These are phyloP conservation scores for Noccaea caerulescens DNA, from an alignment of 345 rosid genomes.

Conservation along the genomic window DNA sequence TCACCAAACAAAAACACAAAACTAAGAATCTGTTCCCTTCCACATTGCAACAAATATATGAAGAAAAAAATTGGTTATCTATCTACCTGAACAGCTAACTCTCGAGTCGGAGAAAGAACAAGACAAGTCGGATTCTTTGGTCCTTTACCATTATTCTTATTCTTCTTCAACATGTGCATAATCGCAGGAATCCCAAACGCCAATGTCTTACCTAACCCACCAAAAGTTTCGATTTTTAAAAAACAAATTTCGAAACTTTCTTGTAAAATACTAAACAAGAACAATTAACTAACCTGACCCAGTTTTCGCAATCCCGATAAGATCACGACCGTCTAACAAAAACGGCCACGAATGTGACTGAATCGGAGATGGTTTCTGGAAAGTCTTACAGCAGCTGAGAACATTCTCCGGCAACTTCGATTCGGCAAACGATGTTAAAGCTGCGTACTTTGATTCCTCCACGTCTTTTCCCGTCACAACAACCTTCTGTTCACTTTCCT, in stretches of 20 bases:
- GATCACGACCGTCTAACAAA: conserved; percentile 85
- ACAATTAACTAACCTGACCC: conserved; percentile 74
- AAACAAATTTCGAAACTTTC: not conserved
- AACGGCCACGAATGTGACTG: conserved; percentile 97
- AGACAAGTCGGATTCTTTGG: conserved; percentile 77
- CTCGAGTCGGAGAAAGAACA: conserved; percentile 95
- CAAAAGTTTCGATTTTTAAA: conserved; percentile 14
- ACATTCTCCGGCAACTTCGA: conserved; percentile 72
- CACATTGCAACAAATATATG: not conserved
- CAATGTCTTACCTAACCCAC: conserved; percentile 75
- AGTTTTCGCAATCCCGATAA: conserved; percentile 91
- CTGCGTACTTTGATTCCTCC: conserved; percentile 63
- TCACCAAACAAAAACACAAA: conserved; percentile 25
- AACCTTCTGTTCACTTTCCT: conserved; percentile 52
- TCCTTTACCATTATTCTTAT: conserved; percentile 54
- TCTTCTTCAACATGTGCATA: conserved; percentile 76
- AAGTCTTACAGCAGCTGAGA: conserved; percentile 72
- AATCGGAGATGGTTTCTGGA: conserved; percentile 81
- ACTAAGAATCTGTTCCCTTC: not conserved
- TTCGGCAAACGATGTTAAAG: conserved; percentile 59
- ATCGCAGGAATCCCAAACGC: conserved; percentile 90
- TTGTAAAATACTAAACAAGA: not conserved
- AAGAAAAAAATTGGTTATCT: conserved; percentile 19
- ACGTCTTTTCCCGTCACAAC: conserved; percentile 66
- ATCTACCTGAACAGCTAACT: conserved; percentile 85